Evolutionary conservation across 2,329 filamentous ascomycete genomes (phyloP).

Genomic region (Aspergillus ruber): DNA sequence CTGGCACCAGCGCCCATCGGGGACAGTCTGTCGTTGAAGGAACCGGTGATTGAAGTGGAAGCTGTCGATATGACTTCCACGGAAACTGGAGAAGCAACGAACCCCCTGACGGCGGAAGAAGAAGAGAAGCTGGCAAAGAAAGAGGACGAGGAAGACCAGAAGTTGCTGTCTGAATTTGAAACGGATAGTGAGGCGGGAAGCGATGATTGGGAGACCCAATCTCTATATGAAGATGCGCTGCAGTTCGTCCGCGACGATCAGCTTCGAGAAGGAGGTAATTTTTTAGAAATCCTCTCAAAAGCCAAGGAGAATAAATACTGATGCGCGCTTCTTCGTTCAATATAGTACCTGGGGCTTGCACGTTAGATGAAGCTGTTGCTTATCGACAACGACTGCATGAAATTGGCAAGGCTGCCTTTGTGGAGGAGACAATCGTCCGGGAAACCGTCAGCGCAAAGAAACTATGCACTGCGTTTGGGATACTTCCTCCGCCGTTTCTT

Average conservation of each 20-base stretch:
- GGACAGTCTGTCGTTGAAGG: constrained; percentile 28
- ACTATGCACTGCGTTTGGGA: constrained; percentile 77
- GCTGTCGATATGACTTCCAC: constrained; percentile 23
- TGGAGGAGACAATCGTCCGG: constrained; percentile 62
- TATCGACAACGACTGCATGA: constrained; percentile 66
- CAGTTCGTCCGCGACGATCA: constrained; percentile 52
- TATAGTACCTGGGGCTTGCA: constrained; percentile 51
- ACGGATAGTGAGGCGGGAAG: constrained; percentile 29
- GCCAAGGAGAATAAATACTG: not conserved
- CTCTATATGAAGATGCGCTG: constrained; percentile 57
- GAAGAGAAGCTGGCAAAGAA: constrained; percentile 21
- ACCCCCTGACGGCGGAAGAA: constrained; percentile 20
- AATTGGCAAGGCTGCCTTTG: constrained; percentile 72
- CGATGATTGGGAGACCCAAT: constrained; percentile 56
- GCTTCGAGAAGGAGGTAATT: constrained; percentile 37
- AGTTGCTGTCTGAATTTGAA: constrained; percentile 29
- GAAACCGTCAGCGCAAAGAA: constrained; percentile 70
- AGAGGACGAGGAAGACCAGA: constrained; percentile 23
- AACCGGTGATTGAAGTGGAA: constrained; percentile 31
- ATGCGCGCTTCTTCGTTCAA: not conserved
- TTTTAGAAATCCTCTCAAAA: constrained; percentile 8
- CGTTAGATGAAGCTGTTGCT: constrained; percentile 60
- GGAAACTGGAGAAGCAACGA: constrained; percentile 18
- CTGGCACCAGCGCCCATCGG: constrained; percentile 28
- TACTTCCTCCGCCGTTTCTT: constrained; percentile 66